These are phyloP conservation scores for Amanita fuliginea DNA, from an alignment of 768 basidiomycete genomes.

Conservation along the genomic window DNA sequence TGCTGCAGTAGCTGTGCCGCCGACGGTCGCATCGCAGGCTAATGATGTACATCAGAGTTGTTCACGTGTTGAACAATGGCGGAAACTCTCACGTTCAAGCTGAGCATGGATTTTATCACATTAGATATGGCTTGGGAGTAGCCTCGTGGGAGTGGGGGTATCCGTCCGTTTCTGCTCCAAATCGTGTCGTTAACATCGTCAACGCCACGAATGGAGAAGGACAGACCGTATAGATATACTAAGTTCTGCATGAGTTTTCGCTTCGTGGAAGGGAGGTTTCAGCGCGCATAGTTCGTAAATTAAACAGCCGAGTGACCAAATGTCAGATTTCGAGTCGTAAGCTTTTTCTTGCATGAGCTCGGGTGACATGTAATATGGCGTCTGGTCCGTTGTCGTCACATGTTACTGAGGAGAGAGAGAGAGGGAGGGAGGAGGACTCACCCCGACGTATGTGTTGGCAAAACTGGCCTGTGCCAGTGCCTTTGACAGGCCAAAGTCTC, in stretches of 20 bases:
- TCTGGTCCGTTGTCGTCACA: constrained; percentile 34
- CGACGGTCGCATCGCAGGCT: constrained; percentile 85
- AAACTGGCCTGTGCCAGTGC: constrained; percentile 82
- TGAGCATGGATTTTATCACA: constrained; percentile 84
- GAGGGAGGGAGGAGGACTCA: constrained; percentile 39
- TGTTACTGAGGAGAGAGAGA: not conserved
- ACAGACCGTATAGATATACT: constrained; percentile 68
- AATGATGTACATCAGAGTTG: constrained; percentile 1
- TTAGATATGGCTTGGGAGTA: constrained; percentile 64
- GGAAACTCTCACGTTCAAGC: constrained; percentile 51
- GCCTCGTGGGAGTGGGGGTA: constrained; percentile 78
- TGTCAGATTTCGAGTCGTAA: constrained; percentile 97
- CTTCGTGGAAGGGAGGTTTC: constrained; percentile 89
- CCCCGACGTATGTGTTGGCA: constrained; percentile 95
- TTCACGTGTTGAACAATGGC: not conserved
- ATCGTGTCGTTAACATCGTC: not conserved
- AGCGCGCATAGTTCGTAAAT: constrained; percentile 94
- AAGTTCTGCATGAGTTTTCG: constrained; percentile 80
- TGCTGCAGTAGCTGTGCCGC: constrained; percentile 73
- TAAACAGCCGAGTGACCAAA: constrained; percentile 96
- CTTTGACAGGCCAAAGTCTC: constrained; percentile 95
- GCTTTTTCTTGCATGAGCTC: constrained; percentile 96
- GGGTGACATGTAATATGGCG: constrained; percentile 99
- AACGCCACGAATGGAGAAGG: not conserved
- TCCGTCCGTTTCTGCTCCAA: constrained; percentile 61